These are phyloP conservation scores for Albophoma yamanashiensis DNA, from an alignment of 2,329 filamentous ascomycete species.

Conservation along the genomic window DNA sequence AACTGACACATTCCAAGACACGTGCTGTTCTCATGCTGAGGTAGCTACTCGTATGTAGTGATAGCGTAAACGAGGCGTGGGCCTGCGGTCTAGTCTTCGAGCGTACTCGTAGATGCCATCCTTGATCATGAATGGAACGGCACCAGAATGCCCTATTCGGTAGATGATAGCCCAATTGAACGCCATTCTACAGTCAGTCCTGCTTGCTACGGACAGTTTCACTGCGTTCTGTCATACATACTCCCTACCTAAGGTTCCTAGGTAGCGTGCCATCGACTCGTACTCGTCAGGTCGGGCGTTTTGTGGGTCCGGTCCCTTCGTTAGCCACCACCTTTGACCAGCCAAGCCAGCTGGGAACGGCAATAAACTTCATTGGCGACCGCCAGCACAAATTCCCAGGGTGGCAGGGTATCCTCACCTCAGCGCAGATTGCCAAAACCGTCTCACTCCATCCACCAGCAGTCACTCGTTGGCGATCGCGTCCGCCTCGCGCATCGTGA, in stretches of 20 bases:
- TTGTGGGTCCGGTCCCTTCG: slow-evolving; percentile 8
- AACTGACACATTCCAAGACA: slow-evolving; percentile 17
- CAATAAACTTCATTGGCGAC: background rate
- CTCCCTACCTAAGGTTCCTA: no score
- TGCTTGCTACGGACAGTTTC: background rate
- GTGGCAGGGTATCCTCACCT: background rate
- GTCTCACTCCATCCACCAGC: background rate
- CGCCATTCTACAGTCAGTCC: background rate
- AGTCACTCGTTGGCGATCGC: background rate
- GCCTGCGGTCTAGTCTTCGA: background rate
- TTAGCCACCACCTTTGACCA: background rate
- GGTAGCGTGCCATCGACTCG: background rate
- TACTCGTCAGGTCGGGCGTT: background rate
- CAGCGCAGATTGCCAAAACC: background rate
- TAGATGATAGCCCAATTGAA: background rate
- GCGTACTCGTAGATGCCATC: background rate
- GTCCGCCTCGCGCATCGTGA: background rate
- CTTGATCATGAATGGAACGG: background rate
- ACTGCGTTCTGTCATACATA: background rate
- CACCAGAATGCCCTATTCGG: background rate
- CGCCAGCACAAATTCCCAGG: background rate
- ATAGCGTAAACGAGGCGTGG: background rate
- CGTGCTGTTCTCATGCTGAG: background rate
- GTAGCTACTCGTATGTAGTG: background rate
- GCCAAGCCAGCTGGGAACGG: background rate